phyloP scores from a whole-genome alignment of 2,329 filamentous ascomycete species.

The Epichloe uncinata region DNA sequence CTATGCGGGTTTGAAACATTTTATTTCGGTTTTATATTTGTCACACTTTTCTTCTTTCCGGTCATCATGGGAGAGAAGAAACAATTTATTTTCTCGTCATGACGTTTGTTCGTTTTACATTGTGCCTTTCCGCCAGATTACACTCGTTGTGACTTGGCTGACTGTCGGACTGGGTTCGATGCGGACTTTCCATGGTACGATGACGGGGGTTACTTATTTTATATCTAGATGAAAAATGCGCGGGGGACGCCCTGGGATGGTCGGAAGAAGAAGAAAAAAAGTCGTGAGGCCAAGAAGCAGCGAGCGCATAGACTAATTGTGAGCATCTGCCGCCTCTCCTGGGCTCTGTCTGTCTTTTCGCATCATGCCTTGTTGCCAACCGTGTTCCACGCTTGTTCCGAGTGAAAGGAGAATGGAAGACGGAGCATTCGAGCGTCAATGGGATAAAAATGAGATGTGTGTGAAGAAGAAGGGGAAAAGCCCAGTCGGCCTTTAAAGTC shows the following conservation, averaged over 20 bases:
- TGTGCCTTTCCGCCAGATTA: not conserved
- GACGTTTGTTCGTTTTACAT: not conserved
- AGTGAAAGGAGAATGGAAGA: not conserved
- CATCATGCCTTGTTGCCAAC: no score
- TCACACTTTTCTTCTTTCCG: constrained; percentile 6
- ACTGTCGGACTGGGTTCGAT: not conserved
- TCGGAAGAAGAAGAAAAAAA: not conserved
- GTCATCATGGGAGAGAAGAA: not conserved
- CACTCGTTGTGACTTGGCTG: not conserved
- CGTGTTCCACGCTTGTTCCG: not conserved
- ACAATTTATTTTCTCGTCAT: not conserved
- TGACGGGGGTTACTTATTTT: not conserved
- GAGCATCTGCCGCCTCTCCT: not conserved
- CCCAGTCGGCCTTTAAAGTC: no score
- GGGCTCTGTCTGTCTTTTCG: no score
- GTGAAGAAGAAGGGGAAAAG: no score
- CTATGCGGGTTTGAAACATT: constrained; percentile 13
- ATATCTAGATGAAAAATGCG: not conserved
- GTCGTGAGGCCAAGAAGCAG: not conserved
- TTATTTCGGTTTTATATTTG: constrained; percentile 8
- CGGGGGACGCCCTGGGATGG: not conserved
- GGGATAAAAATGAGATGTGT: not conserved
- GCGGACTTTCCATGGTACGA: not conserved
- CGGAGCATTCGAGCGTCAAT: not conserved
- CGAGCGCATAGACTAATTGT: not conserved